A percentile compares a stretch with the other conserved stretches of the same genome.
Conservation (phyloP, 2,329 filamentous ascomycete genomes). For the Fusarium annulatum region DNA sequence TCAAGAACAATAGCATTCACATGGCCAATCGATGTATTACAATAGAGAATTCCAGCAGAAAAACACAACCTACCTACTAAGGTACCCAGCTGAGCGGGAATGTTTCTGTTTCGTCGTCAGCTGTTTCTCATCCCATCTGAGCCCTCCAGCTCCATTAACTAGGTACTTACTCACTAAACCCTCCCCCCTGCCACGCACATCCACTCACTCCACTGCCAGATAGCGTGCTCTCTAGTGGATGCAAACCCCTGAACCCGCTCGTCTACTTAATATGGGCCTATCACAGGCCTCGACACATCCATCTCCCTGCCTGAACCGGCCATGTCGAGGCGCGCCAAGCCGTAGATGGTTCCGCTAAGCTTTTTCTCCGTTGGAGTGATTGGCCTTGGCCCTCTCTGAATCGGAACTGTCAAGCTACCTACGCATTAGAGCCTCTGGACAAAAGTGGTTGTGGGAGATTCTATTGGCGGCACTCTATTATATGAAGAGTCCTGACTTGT, state of each 20-base stretch:
- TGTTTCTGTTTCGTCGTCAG: slow-evolving; percentile 18
- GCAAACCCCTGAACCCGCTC: slow-evolving; percentile 17
- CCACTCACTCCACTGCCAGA: slow-evolving; percentile 2
- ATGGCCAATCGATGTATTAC: background rate
- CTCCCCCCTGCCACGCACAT: background rate
- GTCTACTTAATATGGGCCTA: background rate
- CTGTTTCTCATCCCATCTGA: slow-evolving; percentile 19
- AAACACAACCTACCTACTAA: background rate
- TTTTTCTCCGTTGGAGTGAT: slow-evolving; percentile 17
- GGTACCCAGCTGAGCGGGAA: background rate
- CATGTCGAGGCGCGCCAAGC: slow-evolving; percentile 25
- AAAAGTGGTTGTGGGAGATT: background rate
- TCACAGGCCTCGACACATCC: background rate
- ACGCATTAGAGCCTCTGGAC: slow-evolving; percentile 19
- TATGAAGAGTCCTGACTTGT: background rate
- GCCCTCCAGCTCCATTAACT: background rate
- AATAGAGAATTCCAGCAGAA: background rate
- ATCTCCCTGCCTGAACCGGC: slow-evolving; percentile 31
- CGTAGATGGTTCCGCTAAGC: slow-evolving; percentile 17
- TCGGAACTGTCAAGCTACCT: background rate
- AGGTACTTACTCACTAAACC: too few relatives aligned
- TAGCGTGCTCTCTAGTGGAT: slow-evolving; percentile 15
- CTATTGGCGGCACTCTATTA: background rate
- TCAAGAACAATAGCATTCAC: slow-evolving; percentile 2
- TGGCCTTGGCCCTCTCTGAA: slow-evolving; percentile 10